Percentiles rank a stretch among this genome's conserved stretches.
Evolutionary conservation across 345 rosid species (phyloP).

Genomic region (Pistacia atlantica): DNA sequence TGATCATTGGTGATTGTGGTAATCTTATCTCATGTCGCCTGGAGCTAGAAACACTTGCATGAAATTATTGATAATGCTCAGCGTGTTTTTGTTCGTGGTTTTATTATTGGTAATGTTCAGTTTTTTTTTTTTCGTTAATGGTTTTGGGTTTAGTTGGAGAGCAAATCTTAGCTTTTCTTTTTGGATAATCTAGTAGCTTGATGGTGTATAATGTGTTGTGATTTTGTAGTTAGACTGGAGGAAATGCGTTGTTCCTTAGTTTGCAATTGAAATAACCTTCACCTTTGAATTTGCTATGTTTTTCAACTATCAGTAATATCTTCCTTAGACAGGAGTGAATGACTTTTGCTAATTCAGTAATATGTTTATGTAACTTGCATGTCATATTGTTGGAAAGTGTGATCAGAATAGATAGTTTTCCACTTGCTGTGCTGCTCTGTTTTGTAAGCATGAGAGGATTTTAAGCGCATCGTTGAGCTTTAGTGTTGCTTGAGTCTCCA

Average conservation of each 20-base stretch:
- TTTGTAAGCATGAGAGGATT: background rate
- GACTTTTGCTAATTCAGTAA: background rate
- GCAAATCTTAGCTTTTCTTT: background rate
- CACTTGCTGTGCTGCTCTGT: background rate
- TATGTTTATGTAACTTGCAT: background rate
- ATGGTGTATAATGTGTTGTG: background rate
- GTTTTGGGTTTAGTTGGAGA: background rate
- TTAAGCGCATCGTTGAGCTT: background rate
- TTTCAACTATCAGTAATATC: background rate
- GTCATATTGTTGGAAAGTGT: conserved; percentile 2
- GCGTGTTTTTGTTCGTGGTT: background rate
- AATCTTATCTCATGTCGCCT: background rate
- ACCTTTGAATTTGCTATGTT: background rate
- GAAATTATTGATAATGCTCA: background rate
- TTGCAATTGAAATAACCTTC: background rate
- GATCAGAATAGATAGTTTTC: background rate
- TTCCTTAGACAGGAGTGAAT: background rate
- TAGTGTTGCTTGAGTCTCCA: background rate
- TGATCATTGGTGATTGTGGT: background rate
- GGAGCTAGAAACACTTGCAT: background rate
- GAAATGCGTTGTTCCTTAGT: background rate
- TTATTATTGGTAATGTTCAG: background rate
- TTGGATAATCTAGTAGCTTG: background rate
- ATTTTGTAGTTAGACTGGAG: background rate
- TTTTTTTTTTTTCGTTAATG: background rate